Evolutionary conservation across 305 asterid species (phyloP).

Genomic region (Solanum hybrid): DNA sequence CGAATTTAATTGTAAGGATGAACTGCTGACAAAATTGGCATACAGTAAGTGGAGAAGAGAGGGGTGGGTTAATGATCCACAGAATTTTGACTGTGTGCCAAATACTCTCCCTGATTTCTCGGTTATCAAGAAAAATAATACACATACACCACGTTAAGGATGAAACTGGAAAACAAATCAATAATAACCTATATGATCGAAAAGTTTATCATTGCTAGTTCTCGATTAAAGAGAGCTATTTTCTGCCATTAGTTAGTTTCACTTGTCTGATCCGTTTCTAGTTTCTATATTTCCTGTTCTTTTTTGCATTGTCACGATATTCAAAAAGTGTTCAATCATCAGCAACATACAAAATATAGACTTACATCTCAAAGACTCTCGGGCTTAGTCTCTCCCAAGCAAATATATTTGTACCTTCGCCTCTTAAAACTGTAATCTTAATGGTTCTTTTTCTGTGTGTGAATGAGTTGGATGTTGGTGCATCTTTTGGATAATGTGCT

Average conservation of each 20-base stretch:
- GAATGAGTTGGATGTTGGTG: slow-evolving; percentile 1
- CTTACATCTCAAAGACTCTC: neutral
- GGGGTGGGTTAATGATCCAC: neutral
- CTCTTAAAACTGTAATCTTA: neutral
- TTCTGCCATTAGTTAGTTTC: neutral
- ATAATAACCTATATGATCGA: neutral
- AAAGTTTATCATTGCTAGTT: neutral
- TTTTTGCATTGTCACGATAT: neutral
- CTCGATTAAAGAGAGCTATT: neutral
- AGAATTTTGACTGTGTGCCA: neutral
- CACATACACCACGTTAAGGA: neutral
- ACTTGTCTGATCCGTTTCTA: neutral
- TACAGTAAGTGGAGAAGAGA: neutral
- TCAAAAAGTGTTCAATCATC: neutral
- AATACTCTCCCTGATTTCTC: neutral
- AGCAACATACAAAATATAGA: neutral
- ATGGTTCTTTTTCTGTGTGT: neutral
- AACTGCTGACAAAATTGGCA: neutral
- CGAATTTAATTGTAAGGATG: neutral
- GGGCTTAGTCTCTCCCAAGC: neutral
- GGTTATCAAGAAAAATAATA: neutral
- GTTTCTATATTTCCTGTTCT: neutral
- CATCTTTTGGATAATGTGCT: neutral
- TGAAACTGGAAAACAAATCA: neutral
- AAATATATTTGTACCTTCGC: neutral